Base-by-base conservation (phyloP, 2,329 filamentous ascomycete genomes). In the Trichoderma koningiopsis region DNA sequence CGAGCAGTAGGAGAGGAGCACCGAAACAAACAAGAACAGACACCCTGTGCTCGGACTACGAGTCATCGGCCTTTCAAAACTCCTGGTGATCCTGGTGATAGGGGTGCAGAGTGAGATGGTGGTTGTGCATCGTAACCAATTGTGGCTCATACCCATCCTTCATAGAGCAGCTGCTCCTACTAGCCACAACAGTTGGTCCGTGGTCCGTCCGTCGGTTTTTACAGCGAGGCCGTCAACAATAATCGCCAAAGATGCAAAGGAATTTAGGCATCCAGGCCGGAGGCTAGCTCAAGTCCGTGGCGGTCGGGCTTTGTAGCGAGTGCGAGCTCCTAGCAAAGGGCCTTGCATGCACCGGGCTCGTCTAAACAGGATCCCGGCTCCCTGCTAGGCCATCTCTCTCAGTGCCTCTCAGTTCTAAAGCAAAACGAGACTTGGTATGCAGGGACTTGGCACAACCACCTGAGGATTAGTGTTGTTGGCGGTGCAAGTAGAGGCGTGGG, bases 321-420 rank as follows among this genome's bases (percentile, higher is more conserved):
- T 24, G 37, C 52, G 35, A 66, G 37, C 37, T 43, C 27, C 60
- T 52, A 69, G 55, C 37, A 67, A 69, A 66, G 68, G 40, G 68
- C 68, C 68, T 65, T 69, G 65, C 65, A 68, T 62, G 57, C 33
- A 52, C 49, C 56, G 53, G 47, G 22, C 40, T 49, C 22, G 47
- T 49, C 47, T 49, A 49, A 22, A 24, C n/a, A 49, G 47, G 47
- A 49, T 49, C 47, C 47, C 22, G 22, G 63, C 8, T 63, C 22
- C 47, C 63, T 40, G 47, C 33, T 33, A 52, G 22, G 22, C 22
- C 27, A 31, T 31, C 24, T 55, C 49, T 13, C 16, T 31, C 16
- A 22, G 11, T 55, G n/a, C 33, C n/a, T 37, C 14, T 31, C 19
- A 27, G 8, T 49, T 22, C 11, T 7, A 11, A 13, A 11, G 47